These are phyloP conservation scores for Glebionis coronaria DNA, from an alignment of 129 eudicot genomes.

Conservation along the genomic window DNA sequence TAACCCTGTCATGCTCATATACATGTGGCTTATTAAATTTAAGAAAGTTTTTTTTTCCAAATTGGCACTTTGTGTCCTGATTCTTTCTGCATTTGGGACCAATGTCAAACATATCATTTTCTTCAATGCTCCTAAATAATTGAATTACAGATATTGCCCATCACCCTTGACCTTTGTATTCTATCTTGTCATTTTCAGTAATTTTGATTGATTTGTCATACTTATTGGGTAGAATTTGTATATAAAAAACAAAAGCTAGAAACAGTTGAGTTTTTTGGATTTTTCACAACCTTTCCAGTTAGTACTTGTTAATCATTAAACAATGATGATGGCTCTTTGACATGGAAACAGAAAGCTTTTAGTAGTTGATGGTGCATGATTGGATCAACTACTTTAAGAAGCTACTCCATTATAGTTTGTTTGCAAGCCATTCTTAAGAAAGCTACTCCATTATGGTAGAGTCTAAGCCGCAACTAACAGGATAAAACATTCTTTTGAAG, in stretches of 20 bases:
- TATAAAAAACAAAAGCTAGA: constrained; percentile 1
- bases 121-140: neutral
- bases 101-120: neutral
- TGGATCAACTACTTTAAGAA: neutral
- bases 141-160: neutral
- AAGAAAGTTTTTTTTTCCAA: constrained; percentile 13
- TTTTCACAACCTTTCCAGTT: neutral
- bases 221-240: neutral
- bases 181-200: neutral
- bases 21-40: constrained; percentile 10
- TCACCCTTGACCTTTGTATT: constrained; percentile 1
- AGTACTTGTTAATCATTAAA: neutral
- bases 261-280: neutral
- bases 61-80: constrained; percentile 21
- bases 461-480: no score
- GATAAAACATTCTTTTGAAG: no score
- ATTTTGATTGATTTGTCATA: constrained; percentile 2
- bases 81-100: constrained; percentile 17
- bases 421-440: no score
- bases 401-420: neutral
- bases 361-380: neutral
- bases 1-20: constrained; percentile 17
- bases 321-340: neutral
- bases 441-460: no score
- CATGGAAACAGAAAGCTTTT: neutral